Conservation (phyloP, 768 basidiomycete species). For the Tulasnella sp. region DNA sequence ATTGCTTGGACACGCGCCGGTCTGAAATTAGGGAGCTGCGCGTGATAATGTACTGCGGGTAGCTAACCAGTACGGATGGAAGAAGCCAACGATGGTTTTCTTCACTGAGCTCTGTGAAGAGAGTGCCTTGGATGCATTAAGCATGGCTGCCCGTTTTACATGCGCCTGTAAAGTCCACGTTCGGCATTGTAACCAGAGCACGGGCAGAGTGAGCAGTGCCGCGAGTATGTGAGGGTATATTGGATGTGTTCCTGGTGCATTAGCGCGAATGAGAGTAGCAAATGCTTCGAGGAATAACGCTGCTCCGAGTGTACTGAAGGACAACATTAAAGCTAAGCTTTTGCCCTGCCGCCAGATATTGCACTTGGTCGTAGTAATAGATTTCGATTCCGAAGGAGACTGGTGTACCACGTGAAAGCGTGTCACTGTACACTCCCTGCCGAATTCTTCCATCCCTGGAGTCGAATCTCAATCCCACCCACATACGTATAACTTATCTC, state of each 20-base stretch:
- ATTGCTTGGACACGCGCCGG: slow-evolving; percentile 45
- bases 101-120: background rate
- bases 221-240: slow-evolving; percentile 10
- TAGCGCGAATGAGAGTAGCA: background rate
- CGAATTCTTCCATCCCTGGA: too few relatives aligned
- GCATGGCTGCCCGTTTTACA: background rate
- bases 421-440: too few relatives aligned
- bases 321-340: slow-evolving; percentile 6
- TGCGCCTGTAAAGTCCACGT: background rate
- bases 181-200: background rate
- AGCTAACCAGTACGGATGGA: slow-evolving; percentile 90
- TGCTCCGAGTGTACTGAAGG: background rate
- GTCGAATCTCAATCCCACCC: too few relatives aligned
- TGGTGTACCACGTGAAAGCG: too few relatives aligned
- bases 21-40: slow-evolving; percentile 6
- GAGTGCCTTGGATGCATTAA: background rate
- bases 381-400: too few relatives aligned
- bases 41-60: background rate
- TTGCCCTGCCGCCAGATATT: too few relatives aligned
- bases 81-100: slow-evolving; percentile 57
- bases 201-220: background rate
- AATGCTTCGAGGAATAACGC: slow-evolving; percentile 8
- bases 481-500: background rate
- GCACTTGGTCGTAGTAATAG: too few relatives aligned
- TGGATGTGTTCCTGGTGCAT: slow-evolving; percentile 13